A percentile compares a stretch with the other conserved stretches of the same genome.
Conservation (phyloP, 805 yeast genomes). For the Monosporozyma siamensis region DNA sequence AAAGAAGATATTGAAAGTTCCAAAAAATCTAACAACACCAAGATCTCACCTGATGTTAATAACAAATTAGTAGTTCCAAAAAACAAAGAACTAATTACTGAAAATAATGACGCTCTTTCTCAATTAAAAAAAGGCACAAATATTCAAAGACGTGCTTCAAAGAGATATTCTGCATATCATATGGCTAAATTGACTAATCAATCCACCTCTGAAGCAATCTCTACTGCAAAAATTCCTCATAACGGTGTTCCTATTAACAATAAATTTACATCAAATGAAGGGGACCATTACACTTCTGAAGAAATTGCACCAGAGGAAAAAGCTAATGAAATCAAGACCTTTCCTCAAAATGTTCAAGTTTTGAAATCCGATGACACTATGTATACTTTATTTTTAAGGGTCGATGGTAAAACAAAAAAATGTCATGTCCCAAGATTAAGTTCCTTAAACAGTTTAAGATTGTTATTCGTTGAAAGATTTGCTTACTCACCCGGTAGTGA, state of each 20-base stretch:
- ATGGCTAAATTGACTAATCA: conserved; percentile 61
- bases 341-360: too few species aligned
- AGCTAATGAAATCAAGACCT: too few species aligned
- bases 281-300: background rate
- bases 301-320: too few species aligned
- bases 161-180: conserved; percentile 89
- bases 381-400: conserved; percentile 37
- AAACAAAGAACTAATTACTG: conserved; percentile 5
- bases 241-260: background rate
- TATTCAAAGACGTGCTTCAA: conserved; percentile 84
- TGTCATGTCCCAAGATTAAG: conserved; percentile 28
- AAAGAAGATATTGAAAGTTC: background rate
- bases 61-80: conserved; percentile 2
- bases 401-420: conserved; percentile 48
- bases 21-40: background rate
- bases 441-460: conserved; percentile 40
- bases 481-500: conserved; percentile 69
- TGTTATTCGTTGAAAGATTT: conserved; percentile 78
- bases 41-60: background rate
- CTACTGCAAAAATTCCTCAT: conserved; percentile 14
- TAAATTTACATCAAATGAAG: background rate
- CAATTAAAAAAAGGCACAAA: conserved; percentile 77
- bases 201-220: conserved; percentile 24
- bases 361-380: background rate
- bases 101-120: conserved; percentile 49